Conservation (phyloP, 805 yeast species). For the Tetrapisispora iriomotensis region DNA sequence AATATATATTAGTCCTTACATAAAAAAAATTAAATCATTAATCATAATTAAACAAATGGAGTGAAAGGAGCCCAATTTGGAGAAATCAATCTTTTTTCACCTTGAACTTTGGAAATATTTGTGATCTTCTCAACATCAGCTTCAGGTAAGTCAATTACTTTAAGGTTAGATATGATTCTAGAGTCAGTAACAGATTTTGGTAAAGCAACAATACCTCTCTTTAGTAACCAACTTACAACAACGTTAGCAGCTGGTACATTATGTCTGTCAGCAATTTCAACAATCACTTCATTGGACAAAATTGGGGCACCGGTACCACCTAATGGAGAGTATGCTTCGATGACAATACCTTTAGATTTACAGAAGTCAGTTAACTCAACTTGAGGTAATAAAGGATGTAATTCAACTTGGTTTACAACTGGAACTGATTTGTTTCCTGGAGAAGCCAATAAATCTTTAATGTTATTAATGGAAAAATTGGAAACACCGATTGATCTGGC, state of each 20-base stretch:
- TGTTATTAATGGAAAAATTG: slow-evolving; percentile 49
- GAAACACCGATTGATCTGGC: slow-evolving; percentile 69
- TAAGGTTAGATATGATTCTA: slow-evolving; percentile 34
- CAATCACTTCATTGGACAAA: slow-evolving; percentile 35
- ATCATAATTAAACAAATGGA: slow-evolving; percentile 12
- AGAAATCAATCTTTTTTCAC: slow-evolving; percentile 24
- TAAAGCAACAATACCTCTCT: slow-evolving; percentile 45
- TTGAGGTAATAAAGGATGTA: slow-evolving; percentile 67
- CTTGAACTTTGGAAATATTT: slow-evolving; percentile 20
- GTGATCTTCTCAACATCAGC: slow-evolving; percentile 29
- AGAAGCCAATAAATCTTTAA: slow-evolving; percentile 40
- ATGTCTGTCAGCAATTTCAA: slow-evolving; percentile 35
- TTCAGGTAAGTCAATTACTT: slow-evolving; percentile 25
- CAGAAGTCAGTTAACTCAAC: slow-evolving; percentile 45
- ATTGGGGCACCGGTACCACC: slow-evolving; percentile 52
- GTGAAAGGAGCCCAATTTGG: slow-evolving; percentile 23
- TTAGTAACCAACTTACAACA: slow-evolving; percentile 49
- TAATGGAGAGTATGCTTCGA: slow-evolving; percentile 74
- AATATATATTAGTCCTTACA: neutral
- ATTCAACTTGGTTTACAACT: slow-evolving; percentile 65
- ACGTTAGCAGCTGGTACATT: slow-evolving; percentile 39
- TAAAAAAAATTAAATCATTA: neutral
- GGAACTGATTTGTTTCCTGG: slow-evolving; percentile 48
- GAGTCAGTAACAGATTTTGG: slow-evolving; percentile 40
- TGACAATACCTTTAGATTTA: slow-evolving; percentile 40